These are phyloP conservation scores for Penicillium sp. DNA, from an alignment of 2,329 filamentous ascomycete genomes.

Conservation along the genomic window DNA sequence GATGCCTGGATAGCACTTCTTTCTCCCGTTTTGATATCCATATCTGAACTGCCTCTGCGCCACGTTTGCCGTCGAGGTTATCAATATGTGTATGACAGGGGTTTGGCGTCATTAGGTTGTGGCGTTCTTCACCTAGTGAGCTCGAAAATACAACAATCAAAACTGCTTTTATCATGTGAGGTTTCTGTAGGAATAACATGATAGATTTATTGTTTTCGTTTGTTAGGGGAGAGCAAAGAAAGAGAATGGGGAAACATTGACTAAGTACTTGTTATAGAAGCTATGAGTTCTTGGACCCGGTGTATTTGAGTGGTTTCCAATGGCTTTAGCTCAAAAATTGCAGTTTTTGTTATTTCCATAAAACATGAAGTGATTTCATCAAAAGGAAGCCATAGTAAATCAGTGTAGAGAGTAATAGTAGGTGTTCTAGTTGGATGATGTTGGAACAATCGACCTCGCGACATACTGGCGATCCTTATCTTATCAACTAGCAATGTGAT, in stretches of 20 bases:
- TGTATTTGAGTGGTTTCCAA: neutral
- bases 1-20: neutral
- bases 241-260: neutral
- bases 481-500: conserved; percentile 3
- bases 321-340: neutral
- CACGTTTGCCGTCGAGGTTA: neutral
- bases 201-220: too few species aligned
- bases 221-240: neutral
- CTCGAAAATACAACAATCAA: neutral
- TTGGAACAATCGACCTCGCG: neutral
- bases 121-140: neutral
- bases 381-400: neutral
- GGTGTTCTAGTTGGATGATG: too few species aligned
- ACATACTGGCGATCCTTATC: conserved; percentile 1
- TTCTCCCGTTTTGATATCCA: neutral
- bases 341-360: neutral
- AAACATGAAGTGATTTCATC: neutral
- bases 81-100: neutral
- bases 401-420: neutral
- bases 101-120: conserved; percentile 1
- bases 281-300: too few species aligned
- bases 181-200: neutral
- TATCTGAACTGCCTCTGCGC: neutral
- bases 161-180: too few species aligned
- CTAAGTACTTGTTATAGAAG: too few species aligned